Evolutionary conservation across 805 yeast species (phyloP).

Genomic region (Saccharomycopsis sp.): DNA sequence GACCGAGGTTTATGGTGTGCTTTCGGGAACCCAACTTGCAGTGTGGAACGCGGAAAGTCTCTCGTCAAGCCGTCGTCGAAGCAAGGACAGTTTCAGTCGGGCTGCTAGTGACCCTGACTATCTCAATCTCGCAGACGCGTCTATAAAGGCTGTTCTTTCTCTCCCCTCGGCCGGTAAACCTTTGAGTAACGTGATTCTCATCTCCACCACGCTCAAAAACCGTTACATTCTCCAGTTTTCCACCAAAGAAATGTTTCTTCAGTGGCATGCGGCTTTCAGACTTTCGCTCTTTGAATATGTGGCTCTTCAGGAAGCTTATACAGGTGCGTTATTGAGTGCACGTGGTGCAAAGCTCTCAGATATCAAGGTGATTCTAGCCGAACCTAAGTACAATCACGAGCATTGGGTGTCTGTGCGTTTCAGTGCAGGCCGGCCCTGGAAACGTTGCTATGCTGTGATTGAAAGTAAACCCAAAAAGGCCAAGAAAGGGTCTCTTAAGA

Average conservation of each 20-base stretch:
- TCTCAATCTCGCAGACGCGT: conserved; percentile 86
- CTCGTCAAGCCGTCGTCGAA: conserved; percentile 40
- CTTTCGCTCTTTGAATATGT: conserved; percentile 75
- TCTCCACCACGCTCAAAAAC: conserved; percentile 88
- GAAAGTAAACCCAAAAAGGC: conserved; percentile 54
- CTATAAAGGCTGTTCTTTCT: conserved; percentile 61
- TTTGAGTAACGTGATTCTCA: conserved; percentile 72
- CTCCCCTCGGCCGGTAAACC: conserved; percentile 51
- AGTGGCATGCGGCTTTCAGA: conserved; percentile 82
- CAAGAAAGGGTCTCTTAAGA: conserved; percentile 27
- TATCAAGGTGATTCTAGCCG: conserved; percentile 77
- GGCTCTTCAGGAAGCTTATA: conserved; percentile 87
- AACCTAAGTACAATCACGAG: conserved; percentile 78
- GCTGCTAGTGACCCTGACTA: conserved; percentile 76
- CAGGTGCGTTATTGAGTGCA: conserved; percentile 90
- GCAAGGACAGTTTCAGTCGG: conserved; percentile 37
- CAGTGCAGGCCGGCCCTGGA: conserved; percentile 98
- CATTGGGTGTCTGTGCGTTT: conserved; percentile 94
- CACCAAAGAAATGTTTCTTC: conserved; percentile 52
- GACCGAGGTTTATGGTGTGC: conserved; percentile 88
- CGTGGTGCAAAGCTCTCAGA: conserved; percentile 84
- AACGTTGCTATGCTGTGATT: conserved; percentile 84
- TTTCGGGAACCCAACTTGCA: conserved; percentile 87
- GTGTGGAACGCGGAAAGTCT: conserved; percentile 80
- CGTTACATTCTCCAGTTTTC: conserved; percentile 77